Evolutionary conservation across 1,139 yeast species (phyloP), one percentile per base, ranked within the genome.

Genomic region (Pichia sp.): DNA sequence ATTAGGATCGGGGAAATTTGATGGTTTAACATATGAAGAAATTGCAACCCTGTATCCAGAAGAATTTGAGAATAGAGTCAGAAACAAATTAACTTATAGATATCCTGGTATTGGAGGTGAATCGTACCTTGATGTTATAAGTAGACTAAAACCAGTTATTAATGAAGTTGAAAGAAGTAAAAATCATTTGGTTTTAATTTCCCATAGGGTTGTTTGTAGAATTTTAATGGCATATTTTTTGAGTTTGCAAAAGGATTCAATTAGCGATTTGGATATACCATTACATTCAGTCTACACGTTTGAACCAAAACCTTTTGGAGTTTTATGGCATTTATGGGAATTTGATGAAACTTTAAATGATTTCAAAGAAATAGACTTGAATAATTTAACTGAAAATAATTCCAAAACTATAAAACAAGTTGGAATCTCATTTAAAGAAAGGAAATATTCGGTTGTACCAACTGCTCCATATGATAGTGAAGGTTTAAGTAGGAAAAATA

Each of bases 101-200:
- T 91, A 90, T 65, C 98, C 98, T 2, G 98, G 98, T 13, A 87
- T 89, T 50, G 96, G 97, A n/a, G 98, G 98, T 36, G 98, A 91
- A 70, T 87, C 96, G 0, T 91, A 91, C 62, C 72, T 91, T 61
- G 99, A 93, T 69, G 99, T 91, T 6, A 85, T 93, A 62, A 88
- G 91, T 58, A 76, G 99, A 56, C 74, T 93, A 55, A 76, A 96
- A 54, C 96, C 98, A 0, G 80, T 93, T 41, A 91, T 93, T 58
- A 90, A 91, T 14, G 99, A 93, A 67, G 77, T 93, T 48, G 99
- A 93, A 69, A 77, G 98, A 60, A 87, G 95, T 53, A 86, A 89
- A 18, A 96, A 90, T 62, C 95, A 90, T 67, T 81, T 88, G 39
- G 70, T 91, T 47, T 79, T 93, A 42, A 78, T 93, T 1, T 84